Base-by-base conservation (phyloP, 2,329 filamentous ascomycete species). In the Hymenoscyphus linearis region DNA sequence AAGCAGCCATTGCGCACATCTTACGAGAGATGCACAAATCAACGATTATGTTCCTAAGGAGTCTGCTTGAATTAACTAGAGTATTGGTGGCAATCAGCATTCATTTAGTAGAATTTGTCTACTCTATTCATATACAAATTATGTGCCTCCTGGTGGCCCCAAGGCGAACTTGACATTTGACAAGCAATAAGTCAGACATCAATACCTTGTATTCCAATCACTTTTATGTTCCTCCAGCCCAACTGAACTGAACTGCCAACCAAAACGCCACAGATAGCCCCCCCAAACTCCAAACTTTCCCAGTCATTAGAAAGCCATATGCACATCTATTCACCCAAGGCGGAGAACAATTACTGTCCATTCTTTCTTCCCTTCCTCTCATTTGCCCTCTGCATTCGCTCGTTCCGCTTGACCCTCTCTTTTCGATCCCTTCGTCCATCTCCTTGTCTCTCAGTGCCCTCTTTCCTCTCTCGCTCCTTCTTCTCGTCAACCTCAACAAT, bases 401-500 rank as follows among this genome's bases (percentile, higher is more conserved):
- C 86, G 74, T 90, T 91, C 67, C 86, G 80, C 75, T 85, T 86
- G 69, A 90, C 83, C 67, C 80, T 82, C 76, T 93, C 91, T 70
- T 84, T 82, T 59, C 84, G 82, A 75, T 80, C 86, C 71, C 77
- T 82, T 74, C 85, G 82, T 67, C 85, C 84, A 72, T 83, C 87
- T 62, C 83, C 85, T 59, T 80, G 79, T 63, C 85, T 78, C 64
- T 79, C 84, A 66, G 83, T 84, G 6, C 84, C 85, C 66, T 87
- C 82, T 75, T 88, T 84, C 65, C 77, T 76, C 72, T 80, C 78
- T 44, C 78, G 81, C 77, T 90, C 87, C 73, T 85, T 85, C 74
- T 88, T 85, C 74, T 88, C 85, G 72, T 96, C 89, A 59, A 99
- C 87, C 83, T 98, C 95, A 62, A 97, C 91, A 68, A 97, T 79